Evolutionary conservation across 2,329 filamentous ascomycete genomes (phyloP), one percentile per base, ranked within the genome.

Genomic region (Clarireedia paspali): DNA sequence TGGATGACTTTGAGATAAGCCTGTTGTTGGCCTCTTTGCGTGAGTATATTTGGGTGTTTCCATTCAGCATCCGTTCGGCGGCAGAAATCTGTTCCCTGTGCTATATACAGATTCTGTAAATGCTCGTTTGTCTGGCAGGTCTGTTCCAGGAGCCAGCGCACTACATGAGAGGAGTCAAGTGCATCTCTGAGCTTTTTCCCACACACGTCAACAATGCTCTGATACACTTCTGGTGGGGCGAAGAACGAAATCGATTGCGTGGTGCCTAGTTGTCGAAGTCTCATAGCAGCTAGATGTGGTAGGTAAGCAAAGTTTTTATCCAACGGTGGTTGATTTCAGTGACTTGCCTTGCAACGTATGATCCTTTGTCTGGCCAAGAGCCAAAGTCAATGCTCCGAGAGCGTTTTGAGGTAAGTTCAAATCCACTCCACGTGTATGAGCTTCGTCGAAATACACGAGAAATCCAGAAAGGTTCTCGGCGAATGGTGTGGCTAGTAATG

Each of bases 101-200:
- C 73, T 3, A 76, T 72, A 59, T 84, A 83, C 0, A 88, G 70
- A 0, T 77, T 73, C 48, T 80, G 77, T 0, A 87, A 66, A 34
- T 85, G 77, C 57, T 85, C 80, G 20, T 81, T 84, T 0, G 70
- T 74, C 6, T 71, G 67, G 57, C 84, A 88, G 0, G 83, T 85
- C 53, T 87, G 81, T 46, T 84, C 75, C 0, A 88, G 72, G 0
- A 88, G 73, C 85, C 85, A 88, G 3, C 66, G 63, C 1, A 87
- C 70, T 9, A 84, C 78, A 54, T 83, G 74, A 78, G 56, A 0
- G 3, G 65, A 66, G 27, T 61, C 50, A 5, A 65, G 45, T 2
- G 2, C 1, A 26, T 56, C 63, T 0, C 39, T 27, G 0, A 50
- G 23, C 0, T 46, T 59, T 47, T 75, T 74, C 0, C 64, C 56